Conservation (phyloP, 495 filamentous ascomycete species). For the Xylaria palmicola region DNA sequence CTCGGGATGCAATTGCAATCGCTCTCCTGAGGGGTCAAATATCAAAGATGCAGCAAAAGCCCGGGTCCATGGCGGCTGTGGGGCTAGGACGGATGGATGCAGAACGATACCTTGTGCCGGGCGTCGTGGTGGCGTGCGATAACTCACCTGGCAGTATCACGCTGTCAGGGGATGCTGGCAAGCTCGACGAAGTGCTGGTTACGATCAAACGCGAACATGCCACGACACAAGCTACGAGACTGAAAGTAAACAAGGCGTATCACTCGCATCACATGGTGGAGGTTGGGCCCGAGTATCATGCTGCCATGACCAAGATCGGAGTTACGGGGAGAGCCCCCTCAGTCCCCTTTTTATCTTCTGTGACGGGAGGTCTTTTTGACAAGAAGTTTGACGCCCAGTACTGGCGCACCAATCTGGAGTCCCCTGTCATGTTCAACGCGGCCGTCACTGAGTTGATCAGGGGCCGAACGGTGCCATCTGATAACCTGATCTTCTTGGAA, state of each 20-base stretch:
- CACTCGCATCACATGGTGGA: conserved; percentile 34
- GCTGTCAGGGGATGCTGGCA: conserved; percentile 39
- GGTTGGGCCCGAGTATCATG: conserved; percentile 30
- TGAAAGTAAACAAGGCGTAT: conserved; percentile 42
- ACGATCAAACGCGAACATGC: too few species aligned
- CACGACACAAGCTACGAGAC: too few species aligned
- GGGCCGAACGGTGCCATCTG: too few species aligned
- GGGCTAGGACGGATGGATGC: conserved; percentile 29
- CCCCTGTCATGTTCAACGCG: conserved; percentile 40
- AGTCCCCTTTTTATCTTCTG: conserved; percentile 11
- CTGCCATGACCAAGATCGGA: conserved; percentile 18
- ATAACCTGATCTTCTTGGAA: too few species aligned
- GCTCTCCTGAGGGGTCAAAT: conserved; percentile 35
- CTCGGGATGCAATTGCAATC: conserved; percentile 46
- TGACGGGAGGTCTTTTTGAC: neutral
- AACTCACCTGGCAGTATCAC: conserved; percentile 50
- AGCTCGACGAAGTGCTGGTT: conserved; percentile 30
- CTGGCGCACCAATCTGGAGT: conserved; percentile 43
- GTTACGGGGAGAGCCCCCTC: neutral
- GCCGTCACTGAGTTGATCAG: too few species aligned
- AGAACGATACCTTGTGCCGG: conserved; percentile 26
- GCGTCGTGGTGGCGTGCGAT: conserved; percentile 42
- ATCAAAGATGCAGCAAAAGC: conserved; percentile 14
- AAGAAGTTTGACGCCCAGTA: conserved; percentile 17
- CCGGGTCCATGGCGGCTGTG: conserved; percentile 46